Percentiles rank a stretch among this genome's conserved stretches.
Conservation (phyloP, 768 basidiomycete species). For the Epithele typhae region DNA sequence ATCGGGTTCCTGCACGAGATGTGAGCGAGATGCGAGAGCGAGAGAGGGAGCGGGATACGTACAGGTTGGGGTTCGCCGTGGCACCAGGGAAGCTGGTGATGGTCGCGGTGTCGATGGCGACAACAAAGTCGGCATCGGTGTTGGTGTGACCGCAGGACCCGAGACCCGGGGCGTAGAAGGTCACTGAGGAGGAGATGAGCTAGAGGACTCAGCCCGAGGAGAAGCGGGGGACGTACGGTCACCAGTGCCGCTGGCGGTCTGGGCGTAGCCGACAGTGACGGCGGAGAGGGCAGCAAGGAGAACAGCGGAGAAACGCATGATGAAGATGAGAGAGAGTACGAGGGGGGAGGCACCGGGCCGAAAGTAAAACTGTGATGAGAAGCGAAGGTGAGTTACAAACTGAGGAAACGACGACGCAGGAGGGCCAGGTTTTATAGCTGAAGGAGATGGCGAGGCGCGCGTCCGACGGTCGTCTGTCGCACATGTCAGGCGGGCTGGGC, state of each 20-base stretch:
- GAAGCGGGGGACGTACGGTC: conserved; percentile 5
- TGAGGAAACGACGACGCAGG: conserved; percentile 3
- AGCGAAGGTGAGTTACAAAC: conserved; percentile 18
- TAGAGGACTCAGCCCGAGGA: too few relatives aligned
- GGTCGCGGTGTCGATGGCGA: conserved; percentile 30
- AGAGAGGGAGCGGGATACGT: not conserved
- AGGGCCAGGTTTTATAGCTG: conserved; percentile 3
- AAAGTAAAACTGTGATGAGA: conserved; percentile 8
- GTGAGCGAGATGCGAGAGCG: not conserved
- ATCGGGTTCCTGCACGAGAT: conserved; percentile 31
- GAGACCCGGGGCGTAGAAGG: conserved; percentile 31
- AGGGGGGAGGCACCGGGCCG: not conserved
- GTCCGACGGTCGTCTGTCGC: too few relatives aligned
- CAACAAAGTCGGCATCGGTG: conserved; percentile 26
- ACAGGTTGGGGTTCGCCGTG: conserved; percentile 11
- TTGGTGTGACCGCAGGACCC: conserved; percentile 40
- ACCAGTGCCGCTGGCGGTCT: conserved; percentile 4
- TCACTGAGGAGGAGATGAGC: too few relatives aligned
- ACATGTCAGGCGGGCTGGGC: too few relatives aligned
- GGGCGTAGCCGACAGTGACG: conserved; percentile 3
- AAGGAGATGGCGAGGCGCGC: not conserved
- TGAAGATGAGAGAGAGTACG: conserved; percentile 8
- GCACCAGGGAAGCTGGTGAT: conserved; percentile 32
- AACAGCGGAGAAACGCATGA: conserved; percentile 14
- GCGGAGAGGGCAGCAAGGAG: conserved; percentile 7